Percentiles rank a stretch among this genome's conserved stretches.
Conservation (phyloP, 805 yeast species). For the Saccharomyces eubayanus region DNA sequence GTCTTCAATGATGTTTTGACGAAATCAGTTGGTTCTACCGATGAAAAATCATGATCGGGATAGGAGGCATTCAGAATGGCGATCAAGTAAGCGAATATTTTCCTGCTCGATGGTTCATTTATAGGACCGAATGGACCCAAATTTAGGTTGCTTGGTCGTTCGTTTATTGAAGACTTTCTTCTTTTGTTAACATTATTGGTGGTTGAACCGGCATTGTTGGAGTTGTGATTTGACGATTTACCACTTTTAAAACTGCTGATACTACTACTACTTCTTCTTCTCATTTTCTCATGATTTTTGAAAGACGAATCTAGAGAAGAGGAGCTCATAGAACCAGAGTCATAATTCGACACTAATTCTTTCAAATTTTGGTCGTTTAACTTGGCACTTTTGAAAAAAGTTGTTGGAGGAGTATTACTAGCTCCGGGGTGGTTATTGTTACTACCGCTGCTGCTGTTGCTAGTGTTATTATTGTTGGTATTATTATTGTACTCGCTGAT, state of each 20-base stretch:
- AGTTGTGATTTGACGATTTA: slow-evolving; percentile 1
- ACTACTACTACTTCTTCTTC: slow-evolving; percentile 22
- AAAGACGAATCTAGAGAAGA: slow-evolving; percentile 24
- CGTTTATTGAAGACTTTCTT: slow-evolving; percentile 25
- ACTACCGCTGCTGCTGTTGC: background rate
- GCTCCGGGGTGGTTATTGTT: slow-evolving; percentile 1
- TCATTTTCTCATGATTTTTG: slow-evolving; percentile 7
- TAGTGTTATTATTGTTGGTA: background rate
- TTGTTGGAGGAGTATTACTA: background rate
- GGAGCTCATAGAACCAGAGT: slow-evolving; percentile 24
- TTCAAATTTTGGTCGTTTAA: slow-evolving; percentile 31
- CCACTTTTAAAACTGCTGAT: slow-evolving; percentile 16
- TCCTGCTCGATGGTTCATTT: slow-evolving; percentile 74
- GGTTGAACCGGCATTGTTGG: slow-evolving; percentile 1
- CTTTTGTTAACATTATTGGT: slow-evolving; percentile 10
- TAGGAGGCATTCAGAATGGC: slow-evolving; percentile 86
- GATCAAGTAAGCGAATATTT: slow-evolving; percentile 82
- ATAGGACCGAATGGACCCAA: slow-evolving; percentile 86
- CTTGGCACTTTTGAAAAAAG: slow-evolving; percentile 19
- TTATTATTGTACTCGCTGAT: slow-evolving; percentile 16
- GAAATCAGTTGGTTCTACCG: slow-evolving; percentile 73
- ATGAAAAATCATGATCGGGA: slow-evolving; percentile 92
- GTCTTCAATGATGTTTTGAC: slow-evolving; percentile 42
- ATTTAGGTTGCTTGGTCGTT: slow-evolving; percentile 20
- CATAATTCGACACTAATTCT: slow-evolving; percentile 24